phyloP scores from a whole-genome alignment of 2,329 filamentous ascomycete species.

The Didymella glomerata region DNA sequence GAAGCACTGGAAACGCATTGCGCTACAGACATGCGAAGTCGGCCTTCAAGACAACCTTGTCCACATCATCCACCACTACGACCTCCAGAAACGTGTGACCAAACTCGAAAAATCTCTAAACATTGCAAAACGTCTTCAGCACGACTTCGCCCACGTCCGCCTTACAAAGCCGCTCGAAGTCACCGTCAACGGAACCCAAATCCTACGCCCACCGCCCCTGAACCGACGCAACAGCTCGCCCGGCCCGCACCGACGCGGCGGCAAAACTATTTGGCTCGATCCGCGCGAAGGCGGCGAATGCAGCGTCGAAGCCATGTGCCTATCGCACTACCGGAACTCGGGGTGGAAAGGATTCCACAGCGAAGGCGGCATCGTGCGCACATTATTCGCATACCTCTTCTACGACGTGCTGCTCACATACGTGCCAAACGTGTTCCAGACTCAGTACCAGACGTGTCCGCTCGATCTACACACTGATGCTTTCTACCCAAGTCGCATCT shows the following conservation, averaged over 20 bases:
- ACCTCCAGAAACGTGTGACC: constrained; percentile 89
- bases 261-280: constrained; percentile 89
- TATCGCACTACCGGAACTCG: constrained; percentile 80
- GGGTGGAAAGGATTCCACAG: constrained; percentile 96
- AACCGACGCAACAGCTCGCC: constrained; percentile 42
- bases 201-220: constrained; percentile 65
- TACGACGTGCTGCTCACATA: constrained; percentile 93
- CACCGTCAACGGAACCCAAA: constrained; percentile 76
- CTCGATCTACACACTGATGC: constrained; percentile 91
- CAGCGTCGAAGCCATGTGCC: constrained; percentile 91
- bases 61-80: constrained; percentile 92
- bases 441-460: constrained; percentile 91
- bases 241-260: constrained; percentile 56
- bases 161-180: constrained; percentile 79
- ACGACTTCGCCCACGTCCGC: constrained; percentile 88
- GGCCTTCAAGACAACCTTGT: constrained; percentile 88
- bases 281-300: constrained; percentile 77
- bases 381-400: constrained; percentile 83
- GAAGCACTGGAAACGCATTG: constrained; percentile 81
- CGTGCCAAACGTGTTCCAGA: constrained; percentile 96
- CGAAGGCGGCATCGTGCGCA: constrained; percentile 91
- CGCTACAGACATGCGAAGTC: constrained; percentile 81
- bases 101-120: constrained; percentile 89
- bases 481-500: constrained; percentile 85
- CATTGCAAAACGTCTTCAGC: constrained; percentile 83